These are phyloP conservation scores for Nakazawaea siamensis DNA, from an alignment of 805 yeast species.

Conservation along the genomic window DNA sequence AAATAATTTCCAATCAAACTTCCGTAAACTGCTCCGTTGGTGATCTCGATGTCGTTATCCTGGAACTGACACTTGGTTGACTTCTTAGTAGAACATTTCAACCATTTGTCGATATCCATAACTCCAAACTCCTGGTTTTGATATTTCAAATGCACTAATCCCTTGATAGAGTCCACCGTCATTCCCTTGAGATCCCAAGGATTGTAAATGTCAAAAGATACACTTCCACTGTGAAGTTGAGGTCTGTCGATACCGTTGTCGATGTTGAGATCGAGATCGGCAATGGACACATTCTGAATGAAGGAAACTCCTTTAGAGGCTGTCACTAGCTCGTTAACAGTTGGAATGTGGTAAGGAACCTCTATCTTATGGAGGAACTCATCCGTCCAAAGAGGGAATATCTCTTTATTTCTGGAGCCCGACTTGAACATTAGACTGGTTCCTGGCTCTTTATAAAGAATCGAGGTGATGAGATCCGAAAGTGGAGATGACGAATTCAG, in stretches of 20 bases:
- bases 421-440: slow-evolving; percentile 1
- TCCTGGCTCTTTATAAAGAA: background rate
- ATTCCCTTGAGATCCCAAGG: background rate
- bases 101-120: slow-evolving; percentile 3
- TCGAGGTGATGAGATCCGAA: slow-evolving; percentile 4
- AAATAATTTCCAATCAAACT: slow-evolving; percentile 6
- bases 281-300: slow-evolving; percentile 2
- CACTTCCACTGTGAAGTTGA: slow-evolving; percentile 1
- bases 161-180: background rate
- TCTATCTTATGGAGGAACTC: slow-evolving; percentile 1
- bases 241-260: slow-evolving; percentile 7
- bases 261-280: slow-evolving; percentile 5
- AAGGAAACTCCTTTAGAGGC: background rate
- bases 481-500: background rate
- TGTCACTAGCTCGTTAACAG: background rate
- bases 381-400: slow-evolving; percentile 5
- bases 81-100: background rate
- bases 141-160: slow-evolving; percentile 4
- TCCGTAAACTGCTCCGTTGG: slow-evolving; percentile 4
- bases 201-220: slow-evolving; percentile 1
- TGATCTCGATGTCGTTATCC: slow-evolving; percentile 5
- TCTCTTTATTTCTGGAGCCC: background rate
- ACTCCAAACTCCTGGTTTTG: slow-evolving; percentile 1
- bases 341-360: slow-evolving; percentile 4
- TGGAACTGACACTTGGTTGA: background rate